Base-by-base conservation (phyloP, 2,329 filamentous ascomycete species). In the Cucurbitaria berberidis region DNA sequence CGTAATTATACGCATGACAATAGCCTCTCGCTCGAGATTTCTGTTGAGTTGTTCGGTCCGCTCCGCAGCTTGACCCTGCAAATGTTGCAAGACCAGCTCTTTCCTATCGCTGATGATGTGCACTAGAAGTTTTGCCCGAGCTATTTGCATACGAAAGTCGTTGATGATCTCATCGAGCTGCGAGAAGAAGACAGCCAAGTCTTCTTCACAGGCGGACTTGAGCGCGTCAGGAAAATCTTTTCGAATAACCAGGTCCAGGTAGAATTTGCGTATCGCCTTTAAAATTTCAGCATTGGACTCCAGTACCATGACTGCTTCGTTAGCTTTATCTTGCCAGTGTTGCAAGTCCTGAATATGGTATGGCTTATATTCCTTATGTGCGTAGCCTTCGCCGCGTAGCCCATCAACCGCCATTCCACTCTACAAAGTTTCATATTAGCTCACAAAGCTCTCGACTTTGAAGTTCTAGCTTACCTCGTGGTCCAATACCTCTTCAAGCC, bases 201-300 rank as follows among this genome's bases (percentile, higher is more conserved):
- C 47, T 5, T 65, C 57, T 10, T 41, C 38, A 32, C 53, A 59
- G 0, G 34, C 22, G 3, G 11, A 43, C 35, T 51, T 62, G 10
- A 66, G 24, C 2, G 30, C n/a, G 1, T 21, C 10, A 6, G 64
- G 62, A 13, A 68, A 69, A 34, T 66, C 61, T 9, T 55, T 53
- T 15, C 54, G 45, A 0, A 24, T 24, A 11, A 43, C 9, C 5
- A 70, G 43, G 22, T 52, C 50, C 1, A 16, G 18, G 40, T 71
- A 71, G 24, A 63, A 71, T 19, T 24, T 53, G 27, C 41, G 49
- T 6, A 71, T 24, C 1, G 59, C 40, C 2, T 8, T 49, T 21
- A 80, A 63, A 3, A 80, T 66, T 27, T 77, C 69, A 2, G 68
- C 53, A 50, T 81, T 80, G 0, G 72, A 63, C 19, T 77, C 66